Percentiles rank a stretch among this genome's conserved stretches.
These are phyloP conservation scores for Pouteria glomerata DNA, from an alignment of 148 eudicot genomes.

Conservation along the genomic window DNA sequence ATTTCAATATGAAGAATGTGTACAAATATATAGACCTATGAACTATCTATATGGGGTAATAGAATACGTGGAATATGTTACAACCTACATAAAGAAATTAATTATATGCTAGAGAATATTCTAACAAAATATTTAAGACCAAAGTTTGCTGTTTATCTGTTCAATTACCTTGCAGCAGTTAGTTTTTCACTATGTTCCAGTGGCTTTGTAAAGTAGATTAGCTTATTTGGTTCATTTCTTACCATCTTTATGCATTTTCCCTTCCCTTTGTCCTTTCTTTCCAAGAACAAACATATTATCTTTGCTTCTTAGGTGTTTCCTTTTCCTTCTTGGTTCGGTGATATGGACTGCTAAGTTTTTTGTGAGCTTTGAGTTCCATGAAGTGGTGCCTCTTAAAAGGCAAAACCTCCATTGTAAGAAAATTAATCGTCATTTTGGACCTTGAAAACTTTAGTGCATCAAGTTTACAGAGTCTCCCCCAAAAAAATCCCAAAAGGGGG, in stretches of 20 bases:
- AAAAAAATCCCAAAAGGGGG: not conserved
- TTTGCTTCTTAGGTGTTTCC: not conserved
- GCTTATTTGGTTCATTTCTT: not conserved
- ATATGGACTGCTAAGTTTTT: not conserved
- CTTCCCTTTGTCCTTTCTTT: not conserved
- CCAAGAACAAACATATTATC: not conserved
- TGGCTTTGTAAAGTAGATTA: no score
- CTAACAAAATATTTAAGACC: no score
- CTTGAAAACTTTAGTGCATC: no score
- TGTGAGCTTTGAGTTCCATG: conserved; percentile 3
- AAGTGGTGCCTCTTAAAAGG: no score
- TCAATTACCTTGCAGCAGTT: not conserved
- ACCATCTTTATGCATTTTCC: not conserved
- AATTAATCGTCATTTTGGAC: not conserved
- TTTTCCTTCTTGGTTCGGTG: not conserved
- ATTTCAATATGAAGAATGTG: no score
- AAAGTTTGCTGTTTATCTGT: no score
- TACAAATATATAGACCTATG: no score
- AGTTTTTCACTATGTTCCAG: not conserved
- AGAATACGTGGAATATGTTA: no score
- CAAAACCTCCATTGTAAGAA: not conserved
- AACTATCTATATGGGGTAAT: no score
- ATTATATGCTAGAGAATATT: no score
- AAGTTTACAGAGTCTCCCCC: no score
- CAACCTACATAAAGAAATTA: no score